These are phyloP conservation scores for Mycena belliarum DNA, from an alignment of 768 basidiomycete genomes.

Conservation along the genomic window DNA sequence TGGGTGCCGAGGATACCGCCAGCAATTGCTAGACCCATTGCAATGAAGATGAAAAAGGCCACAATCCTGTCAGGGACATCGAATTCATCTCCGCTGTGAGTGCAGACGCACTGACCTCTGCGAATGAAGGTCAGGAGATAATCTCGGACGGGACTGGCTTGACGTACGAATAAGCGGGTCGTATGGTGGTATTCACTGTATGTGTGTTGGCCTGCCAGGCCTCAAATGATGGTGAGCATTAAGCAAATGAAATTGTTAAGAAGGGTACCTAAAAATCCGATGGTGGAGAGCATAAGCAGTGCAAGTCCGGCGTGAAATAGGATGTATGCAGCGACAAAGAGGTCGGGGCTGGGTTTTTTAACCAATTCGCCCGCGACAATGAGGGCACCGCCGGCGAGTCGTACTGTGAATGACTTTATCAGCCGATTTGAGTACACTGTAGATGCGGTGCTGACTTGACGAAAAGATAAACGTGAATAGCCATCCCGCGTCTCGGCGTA, in stretches of 20 bases:
- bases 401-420: constrained; percentile 38
- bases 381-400: constrained; percentile 58
- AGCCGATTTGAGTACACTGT: neutral
- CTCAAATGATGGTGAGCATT: constrained; percentile 24
- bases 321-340: constrained; percentile 57
- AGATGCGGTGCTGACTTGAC: constrained; percentile 41
- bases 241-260: neutral
- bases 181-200: constrained; percentile 45
- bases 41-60: constrained; percentile 29
- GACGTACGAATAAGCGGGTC: constrained; percentile 20
- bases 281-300: constrained; percentile 41
- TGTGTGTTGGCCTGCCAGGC: constrained; percentile 49
- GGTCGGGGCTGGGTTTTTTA: constrained; percentile 35
- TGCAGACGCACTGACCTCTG: constrained; percentile 9
- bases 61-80: constrained; percentile 29
- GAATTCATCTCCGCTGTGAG: neutral
- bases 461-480: constrained; percentile 66
- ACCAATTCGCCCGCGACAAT: constrained; percentile 53
- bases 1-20: constrained; percentile 48
- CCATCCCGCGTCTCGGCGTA: constrained; percentile 65
- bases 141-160: neutral
- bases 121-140: neutral
- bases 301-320: constrained; percentile 46
- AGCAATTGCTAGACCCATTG: constrained; percentile 44
- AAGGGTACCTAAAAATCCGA: constrained; percentile 53